phyloP scores from a whole-genome alignment of 2,329 filamentous ascomycete species.

The Fusarium sp. region DNA sequence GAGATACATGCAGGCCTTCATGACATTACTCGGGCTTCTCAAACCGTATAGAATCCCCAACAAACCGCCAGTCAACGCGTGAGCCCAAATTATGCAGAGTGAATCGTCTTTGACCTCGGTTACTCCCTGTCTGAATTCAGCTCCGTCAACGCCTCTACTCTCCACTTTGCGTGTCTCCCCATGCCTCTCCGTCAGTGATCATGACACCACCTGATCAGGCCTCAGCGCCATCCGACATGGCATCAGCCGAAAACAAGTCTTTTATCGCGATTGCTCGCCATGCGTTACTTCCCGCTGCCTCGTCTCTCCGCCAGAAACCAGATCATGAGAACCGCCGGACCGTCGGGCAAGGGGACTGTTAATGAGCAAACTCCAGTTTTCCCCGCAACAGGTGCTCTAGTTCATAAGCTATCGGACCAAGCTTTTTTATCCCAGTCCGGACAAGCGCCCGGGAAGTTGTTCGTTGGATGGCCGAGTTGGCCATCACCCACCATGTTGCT shows the following conservation, averaged over 20 bases:
- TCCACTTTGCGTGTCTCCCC: constrained; percentile 15
- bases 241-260: constrained; percentile 5
- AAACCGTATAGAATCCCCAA: neutral
- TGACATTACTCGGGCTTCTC: neutral
- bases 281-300: neutral
- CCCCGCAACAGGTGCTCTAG: neutral
- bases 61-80: neutral
- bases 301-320: neutral
- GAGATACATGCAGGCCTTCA: constrained; percentile 3
- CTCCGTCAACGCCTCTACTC: constrained; percentile 1
- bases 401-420: neutral
- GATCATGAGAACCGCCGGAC: neutral
- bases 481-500: too few species aligned
- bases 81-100: neutral
- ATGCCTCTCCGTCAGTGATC: constrained; percentile 4
- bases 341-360: neutral
- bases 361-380: neutral
- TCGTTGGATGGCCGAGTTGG: too few species aligned
- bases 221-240: constrained; percentile 1
- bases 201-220: constrained; percentile 18
- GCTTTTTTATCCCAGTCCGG: neutral
- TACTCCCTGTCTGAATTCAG: neutral
- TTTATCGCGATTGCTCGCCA: neutral
- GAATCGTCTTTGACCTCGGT: neutral
- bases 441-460: too few species aligned